These are phyloP conservation scores for Zygnema circumcarinatum DNA, from an alignment of 139 green algal genomes.

Conservation along the genomic window DNA sequence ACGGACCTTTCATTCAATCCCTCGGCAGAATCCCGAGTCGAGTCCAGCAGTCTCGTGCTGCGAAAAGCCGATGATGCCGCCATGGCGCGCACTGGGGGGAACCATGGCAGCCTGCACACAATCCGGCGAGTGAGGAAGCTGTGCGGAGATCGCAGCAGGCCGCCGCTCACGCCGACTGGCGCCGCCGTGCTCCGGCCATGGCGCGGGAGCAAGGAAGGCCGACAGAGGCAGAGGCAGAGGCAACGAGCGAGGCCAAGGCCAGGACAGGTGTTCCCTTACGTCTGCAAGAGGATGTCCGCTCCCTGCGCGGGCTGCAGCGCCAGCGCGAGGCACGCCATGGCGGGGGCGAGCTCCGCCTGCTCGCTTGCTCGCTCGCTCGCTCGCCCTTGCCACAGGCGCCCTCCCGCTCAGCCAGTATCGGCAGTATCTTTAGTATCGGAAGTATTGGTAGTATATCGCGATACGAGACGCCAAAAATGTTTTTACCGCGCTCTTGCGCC, in stretches of 20 bases:
- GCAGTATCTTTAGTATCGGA: too few species aligned
- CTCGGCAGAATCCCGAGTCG: neutral
- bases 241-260: neutral
- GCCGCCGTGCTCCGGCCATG: neutral
- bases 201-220: neutral
- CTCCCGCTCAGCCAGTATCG: too few species aligned
- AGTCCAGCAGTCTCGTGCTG: conserved; percentile 23
- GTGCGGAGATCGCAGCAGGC: neutral
- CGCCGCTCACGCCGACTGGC: neutral
- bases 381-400: neutral
- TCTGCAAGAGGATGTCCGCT: conserved; percentile 42
- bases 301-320: conserved; percentile 30
- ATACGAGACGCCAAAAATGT: too few species aligned
- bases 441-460: too few species aligned
- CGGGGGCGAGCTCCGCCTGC: neutral
- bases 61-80: conserved; percentile 36
- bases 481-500: too few species aligned
- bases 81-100: conserved; percentile 20
- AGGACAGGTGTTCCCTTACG: conserved; percentile 9
- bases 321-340: conserved; percentile 44
- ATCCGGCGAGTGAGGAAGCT: neutral
- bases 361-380: neutral
- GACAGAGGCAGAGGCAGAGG: neutral
- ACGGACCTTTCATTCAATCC: neutral
- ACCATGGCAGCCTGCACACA: conserved; percentile 34